Evolutionary conservation across 2,329 filamentous ascomycete species (phyloP), one percentile per base, ranked within the genome.

Genomic region (Didymella sp.): DNA sequence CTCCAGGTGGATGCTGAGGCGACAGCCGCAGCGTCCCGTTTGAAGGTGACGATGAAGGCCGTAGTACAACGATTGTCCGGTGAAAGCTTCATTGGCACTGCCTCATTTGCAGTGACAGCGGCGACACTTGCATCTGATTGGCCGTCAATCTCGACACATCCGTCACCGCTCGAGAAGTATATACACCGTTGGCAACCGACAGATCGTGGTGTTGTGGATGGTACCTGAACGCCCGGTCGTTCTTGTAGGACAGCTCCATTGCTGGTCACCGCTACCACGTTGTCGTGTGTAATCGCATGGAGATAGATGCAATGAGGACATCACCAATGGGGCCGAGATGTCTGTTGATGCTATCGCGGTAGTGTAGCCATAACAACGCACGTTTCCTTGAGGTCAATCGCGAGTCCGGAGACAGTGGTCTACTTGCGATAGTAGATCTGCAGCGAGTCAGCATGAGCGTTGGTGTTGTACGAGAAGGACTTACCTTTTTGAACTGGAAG

Each of bases 401-500:
- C 33, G 15, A 40, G 33, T 3, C 12, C 7, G 21, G 8, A 13
- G 8, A 7, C 19, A 15, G n/a, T 11, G 12, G 35, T 4, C 46
- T 68, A 80, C 63, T 81, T 81, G 44, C 79, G 76, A 66, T 81
- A 81, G 64, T 80, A 81, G 53, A 81, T 77, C 78, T 81, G 63
- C 28, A 53, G 40, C 27, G 44, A 56, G 61, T 76, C 37, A 76
- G 69, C 49, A 42, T 33, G 31, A 47, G 41, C 22, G 7, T 17
- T n/a, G 28, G 12, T 40, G 27, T 25, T 19, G 48, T 40, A 33
- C 30, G 28, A 43, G n/a, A 22, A 43, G 33, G 25, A 59, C 78
- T 68, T 77, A 96, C 92, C 87, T 96, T 96, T 78, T 98, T 99
- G 83, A 98, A 97, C 77, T 97, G 93, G 76, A 99, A 99, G 76